Evolutionary conservation across 305 asterid species (phyloP).

Genomic region (Galium porrigens): DNA sequence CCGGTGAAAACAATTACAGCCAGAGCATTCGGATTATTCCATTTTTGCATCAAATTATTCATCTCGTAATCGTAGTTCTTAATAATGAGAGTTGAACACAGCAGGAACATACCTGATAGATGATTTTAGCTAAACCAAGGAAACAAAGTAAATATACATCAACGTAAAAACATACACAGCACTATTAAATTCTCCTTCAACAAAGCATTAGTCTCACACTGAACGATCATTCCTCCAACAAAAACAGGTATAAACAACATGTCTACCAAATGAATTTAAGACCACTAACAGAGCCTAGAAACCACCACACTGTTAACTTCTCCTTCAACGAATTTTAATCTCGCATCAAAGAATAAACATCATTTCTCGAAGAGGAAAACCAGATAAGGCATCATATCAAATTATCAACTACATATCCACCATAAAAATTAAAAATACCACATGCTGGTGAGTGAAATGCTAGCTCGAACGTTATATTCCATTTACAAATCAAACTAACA

Average conservation of each 20-base stretch:
- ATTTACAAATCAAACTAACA: neutral
- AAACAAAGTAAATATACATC: neutral
- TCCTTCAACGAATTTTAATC: neutral
- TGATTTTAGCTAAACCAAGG: neutral
- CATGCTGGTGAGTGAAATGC: neutral
- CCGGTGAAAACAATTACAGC: neutral
- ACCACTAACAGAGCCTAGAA: neutral
- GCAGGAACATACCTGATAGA: neutral
- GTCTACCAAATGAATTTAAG: neutral
- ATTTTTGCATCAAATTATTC: neutral
- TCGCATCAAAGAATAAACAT: neutral
- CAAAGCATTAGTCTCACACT: neutral
- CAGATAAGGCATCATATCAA: neutral
- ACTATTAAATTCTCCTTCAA: neutral
- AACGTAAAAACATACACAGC: neutral
- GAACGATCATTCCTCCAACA: neutral
- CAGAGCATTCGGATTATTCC: neutral
- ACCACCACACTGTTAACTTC: neutral
- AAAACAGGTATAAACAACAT: neutral
- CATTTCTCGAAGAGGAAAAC: neutral
- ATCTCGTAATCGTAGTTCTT: neutral
- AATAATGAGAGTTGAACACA: no score
- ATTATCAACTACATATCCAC: neutral
- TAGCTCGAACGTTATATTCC: neutral
- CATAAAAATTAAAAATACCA: neutral